Base-by-base conservation (phyloP, 495 filamentous ascomycete genomes). In the Pyrenula massariospora region DNA sequence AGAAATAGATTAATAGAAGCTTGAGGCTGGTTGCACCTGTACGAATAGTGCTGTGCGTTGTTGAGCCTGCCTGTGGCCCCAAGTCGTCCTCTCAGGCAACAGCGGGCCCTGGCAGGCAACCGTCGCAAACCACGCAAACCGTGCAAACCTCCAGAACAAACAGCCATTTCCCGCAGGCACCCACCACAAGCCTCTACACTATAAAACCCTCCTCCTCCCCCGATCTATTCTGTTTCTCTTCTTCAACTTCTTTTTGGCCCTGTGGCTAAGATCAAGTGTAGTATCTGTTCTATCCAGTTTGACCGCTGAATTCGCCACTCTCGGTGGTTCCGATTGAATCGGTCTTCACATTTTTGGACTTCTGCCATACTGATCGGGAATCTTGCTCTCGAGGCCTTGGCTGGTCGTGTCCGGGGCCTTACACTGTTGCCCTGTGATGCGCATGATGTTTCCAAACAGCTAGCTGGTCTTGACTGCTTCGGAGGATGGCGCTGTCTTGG, bases 201-300 rank as follows among this genome's bases (percentile, higher is more conserved):
- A 72, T 77, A 77, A 73, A 59, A 59, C 48, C 24, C 23, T 36
- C 20, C 25, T 53, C 59, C 12, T 62, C 60, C 55, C 25, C 56
- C 57, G 23, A 51, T 57, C 61, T 68, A 71, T 70, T 66, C 70
- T 73, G 68, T 69, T 70, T 76, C 54, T 72, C 71, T 66, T 76
- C 74, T 61, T 74, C 68, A 67, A 79, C 73, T 73, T 80, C 74
- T 80, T 77, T 75, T 78, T 78, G 73, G 71, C 75, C 70, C 70
- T 15, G 74, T 76, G 71, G 76, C 77, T 76, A 73, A 93, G 88
- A 92, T 93, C 89, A 92, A 91, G 89, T 93, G 88, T 93, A 92
- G 88, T 93, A 95, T 93, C 89, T 94, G 89, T 94, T 94, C 89
- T 94, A 91, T 91, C 90, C 86, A 92, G 87, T 91, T 89, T 91